phyloP scores from a whole-genome alignment of 2,329 filamentous ascomycete species.

The Thielaviopsis cerberus region DNA sequence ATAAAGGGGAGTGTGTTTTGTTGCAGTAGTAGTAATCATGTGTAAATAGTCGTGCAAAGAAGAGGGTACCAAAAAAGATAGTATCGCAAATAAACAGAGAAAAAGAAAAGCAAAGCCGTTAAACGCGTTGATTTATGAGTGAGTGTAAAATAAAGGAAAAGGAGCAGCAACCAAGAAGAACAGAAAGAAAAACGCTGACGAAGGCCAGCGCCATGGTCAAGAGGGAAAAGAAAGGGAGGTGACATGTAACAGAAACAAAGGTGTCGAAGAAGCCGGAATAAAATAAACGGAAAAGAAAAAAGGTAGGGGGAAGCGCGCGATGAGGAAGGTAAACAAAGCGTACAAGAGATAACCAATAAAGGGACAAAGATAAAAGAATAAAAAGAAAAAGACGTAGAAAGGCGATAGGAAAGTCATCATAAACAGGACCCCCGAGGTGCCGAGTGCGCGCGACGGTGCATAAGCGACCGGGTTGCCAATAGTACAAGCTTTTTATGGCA shows the following conservation, averaged over 20 bases:
- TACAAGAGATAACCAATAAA: not conserved
- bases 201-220: not conserved
- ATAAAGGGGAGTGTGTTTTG: not conserved
- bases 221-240: not conserved
- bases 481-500: not conserved
- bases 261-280: not conserved
- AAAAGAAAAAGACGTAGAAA: not conserved
- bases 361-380: not conserved
- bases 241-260: not conserved
- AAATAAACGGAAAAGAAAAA: not conserved
- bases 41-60: not conserved
- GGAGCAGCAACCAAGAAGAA: conserved; percentile 2
- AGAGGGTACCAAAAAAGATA: not conserved
- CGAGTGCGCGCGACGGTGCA: not conserved
- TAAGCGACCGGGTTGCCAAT: not conserved
- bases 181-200: conserved; percentile 10
- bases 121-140: conserved; percentile 3
- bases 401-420: not conserved
- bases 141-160: conserved; percentile 5
- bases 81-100: not conserved
- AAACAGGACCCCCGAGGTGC: not conserved
- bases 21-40: not conserved
- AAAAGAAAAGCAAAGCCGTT: not conserved
- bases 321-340: not conserved
- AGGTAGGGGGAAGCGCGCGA: too few species aligned